Base-by-base conservation (phyloP, 1,139 yeast genomes). In the Hyphopichia buzzinii region DNA sequence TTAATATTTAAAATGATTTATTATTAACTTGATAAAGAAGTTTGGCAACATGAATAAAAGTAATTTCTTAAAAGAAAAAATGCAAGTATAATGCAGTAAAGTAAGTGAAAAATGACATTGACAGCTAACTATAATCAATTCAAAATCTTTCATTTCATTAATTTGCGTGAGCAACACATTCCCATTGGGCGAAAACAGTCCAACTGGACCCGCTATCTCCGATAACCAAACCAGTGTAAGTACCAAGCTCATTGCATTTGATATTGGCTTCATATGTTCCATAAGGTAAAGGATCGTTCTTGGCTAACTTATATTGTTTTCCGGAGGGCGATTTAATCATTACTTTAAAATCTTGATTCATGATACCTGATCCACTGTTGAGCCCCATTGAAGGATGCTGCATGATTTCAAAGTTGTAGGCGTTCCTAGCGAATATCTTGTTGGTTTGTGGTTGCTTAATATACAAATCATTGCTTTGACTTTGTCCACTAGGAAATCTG, bases 121-220 rank as follows among this genome's bases (percentile, higher is more conserved):
- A n/a, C n/a, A n/a, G n/a, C n/a, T n/a, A n/a, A n/a, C n/a, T n/a
- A n/a, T n/a, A n/a, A n/a, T n/a, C n/a, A n/a, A n/a, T n/a, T n/a
- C n/a, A n/a, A n/a, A n/a, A n/a, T n/a, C n/a, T n/a, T n/a, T n/a
- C n/a, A n/a, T n/a, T n/a, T n/a, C n/a, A n/a, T n/a, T n/a, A n/a
- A n/a, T n/a, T n/a, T n/a, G n/a, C 6, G 23, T 19, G 23, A 16
- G 55, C 53, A 1, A 56, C 55, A 56, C 94, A 84, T 31, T 72
- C 72, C 98, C 98, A 92, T 59, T 88, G 96, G 8, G 95, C 90
- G 62, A 87, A 88, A 5, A 86, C 89, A 50, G 89, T 84, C 90
- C 96, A 87, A 38, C 92, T 83, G 42, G 76, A 74, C 3, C 89
- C 89, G 34, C 82, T 76, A 48, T 87, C 94, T 7, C 90, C 84